These are phyloP conservation scores for Claviceps sp. DNA, from an alignment of 2,329 filamentous ascomycete genomes.

Conservation along the genomic window DNA sequence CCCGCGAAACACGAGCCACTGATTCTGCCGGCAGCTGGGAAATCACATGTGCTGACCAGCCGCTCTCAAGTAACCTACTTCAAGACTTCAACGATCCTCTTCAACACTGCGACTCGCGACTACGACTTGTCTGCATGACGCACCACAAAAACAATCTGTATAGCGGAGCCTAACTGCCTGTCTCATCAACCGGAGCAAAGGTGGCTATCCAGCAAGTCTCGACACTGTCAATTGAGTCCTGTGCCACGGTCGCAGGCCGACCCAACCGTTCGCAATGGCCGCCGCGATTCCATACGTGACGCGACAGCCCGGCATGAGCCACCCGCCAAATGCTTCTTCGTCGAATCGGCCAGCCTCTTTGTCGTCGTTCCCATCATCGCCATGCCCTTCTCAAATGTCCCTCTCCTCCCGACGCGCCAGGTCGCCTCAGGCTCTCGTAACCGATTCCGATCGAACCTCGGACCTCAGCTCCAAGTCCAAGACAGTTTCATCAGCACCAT, in stretches of 20 bases:
- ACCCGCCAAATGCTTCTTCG: constrained; percentile 19
- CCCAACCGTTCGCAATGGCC: constrained; percentile 19
- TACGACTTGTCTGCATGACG: background rate
- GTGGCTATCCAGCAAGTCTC: background rate
- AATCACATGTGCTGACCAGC: background rate
- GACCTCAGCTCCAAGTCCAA: constrained; percentile 48
- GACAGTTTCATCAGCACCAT: constrained; percentile 44
- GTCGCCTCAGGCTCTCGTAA: constrained; percentile 38
- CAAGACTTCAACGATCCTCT: background rate
- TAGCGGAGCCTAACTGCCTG: background rate
- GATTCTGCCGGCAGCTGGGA: background rate
- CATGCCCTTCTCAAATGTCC: constrained; percentile 45
- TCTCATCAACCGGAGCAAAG: background rate
- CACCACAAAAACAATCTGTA: background rate
- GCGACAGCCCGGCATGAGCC: constrained; percentile 24
- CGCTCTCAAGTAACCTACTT: background rate
- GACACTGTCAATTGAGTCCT: background rate
- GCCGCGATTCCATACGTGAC: constrained; percentile 29
- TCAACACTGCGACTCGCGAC: too few relatives aligned
- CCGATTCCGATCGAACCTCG: constrained; percentile 42
- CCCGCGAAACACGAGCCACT: background rate
- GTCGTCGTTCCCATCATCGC: constrained; percentile 48
- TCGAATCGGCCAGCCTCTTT: constrained; percentile 39
- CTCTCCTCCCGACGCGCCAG: constrained; percentile 37
- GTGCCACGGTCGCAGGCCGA: background rate